Evolutionary conservation across 176 grass and related monocot genomes (phyloP).

Genomic region (Ampelocalamus luodianensis): DNA sequence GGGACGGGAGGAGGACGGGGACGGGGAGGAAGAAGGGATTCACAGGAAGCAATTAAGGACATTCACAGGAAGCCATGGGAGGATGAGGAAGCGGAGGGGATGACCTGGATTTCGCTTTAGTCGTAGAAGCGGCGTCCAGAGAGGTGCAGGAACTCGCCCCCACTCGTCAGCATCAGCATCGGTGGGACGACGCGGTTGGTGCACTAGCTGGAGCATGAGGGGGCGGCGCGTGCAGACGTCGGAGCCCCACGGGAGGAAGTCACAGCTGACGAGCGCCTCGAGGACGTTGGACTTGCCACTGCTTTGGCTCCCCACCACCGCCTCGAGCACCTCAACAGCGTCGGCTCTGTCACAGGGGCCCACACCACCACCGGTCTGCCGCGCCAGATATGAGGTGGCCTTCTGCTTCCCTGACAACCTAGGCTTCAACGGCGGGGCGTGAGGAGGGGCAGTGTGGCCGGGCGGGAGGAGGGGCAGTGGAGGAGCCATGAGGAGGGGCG

Average conservation of each 20-base stretch:
- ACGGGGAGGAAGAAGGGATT: too few relatives aligned
- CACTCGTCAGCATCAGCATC: slow-evolving; percentile 74
- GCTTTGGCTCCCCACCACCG: slow-evolving; percentile 94
- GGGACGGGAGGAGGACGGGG: too few relatives aligned
- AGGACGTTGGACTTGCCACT: slow-evolving; percentile 97
- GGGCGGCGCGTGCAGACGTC: slow-evolving; percentile 92
- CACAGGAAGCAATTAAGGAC: too few relatives aligned
- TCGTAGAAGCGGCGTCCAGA: slow-evolving; percentile 74
- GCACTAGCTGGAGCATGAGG: slow-evolving; percentile 87
- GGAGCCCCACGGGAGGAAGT: slow-evolving; percentile 92
- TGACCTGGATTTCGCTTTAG: slow-evolving; percentile 86
- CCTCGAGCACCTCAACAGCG: background rate
- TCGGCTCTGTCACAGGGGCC: too few relatives aligned
- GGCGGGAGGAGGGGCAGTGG: too few relatives aligned
- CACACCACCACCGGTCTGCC: too few relatives aligned
- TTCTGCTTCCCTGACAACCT: too few relatives aligned
- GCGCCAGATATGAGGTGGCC: too few relatives aligned
- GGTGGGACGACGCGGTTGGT: slow-evolving; percentile 55
- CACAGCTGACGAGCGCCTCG: slow-evolving; percentile 87
- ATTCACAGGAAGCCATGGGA: too few relatives aligned
- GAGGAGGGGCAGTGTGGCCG: too few relatives aligned
- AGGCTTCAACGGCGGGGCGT: too few relatives aligned
- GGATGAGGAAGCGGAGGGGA: background rate
- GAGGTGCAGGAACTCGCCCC: slow-evolving; percentile 94
- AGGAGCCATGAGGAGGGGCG: too few relatives aligned